These are phyloP conservation scores for Orbilia oligospora DNA, from an alignment of 2,329 filamentous ascomycete species.

Conservation along the genomic window DNA sequence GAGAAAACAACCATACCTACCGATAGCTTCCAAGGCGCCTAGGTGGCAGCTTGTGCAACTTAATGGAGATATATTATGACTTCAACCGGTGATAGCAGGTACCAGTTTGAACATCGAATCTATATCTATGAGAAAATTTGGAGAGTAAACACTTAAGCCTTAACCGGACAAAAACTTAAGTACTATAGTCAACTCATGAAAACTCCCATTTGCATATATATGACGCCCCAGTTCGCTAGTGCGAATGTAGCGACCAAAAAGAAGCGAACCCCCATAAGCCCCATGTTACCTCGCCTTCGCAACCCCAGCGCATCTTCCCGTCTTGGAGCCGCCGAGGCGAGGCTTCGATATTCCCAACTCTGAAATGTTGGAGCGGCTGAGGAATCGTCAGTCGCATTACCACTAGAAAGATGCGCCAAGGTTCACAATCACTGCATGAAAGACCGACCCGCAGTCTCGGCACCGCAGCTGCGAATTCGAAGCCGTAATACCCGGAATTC, in stretches of 20 bases:
- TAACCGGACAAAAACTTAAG: too few relatives aligned
- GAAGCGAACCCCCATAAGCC: too few relatives aligned
- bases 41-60: not conserved
- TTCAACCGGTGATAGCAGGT: not conserved
- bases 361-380: constrained; percentile 28
- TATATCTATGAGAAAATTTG: too few relatives aligned
- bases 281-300: not conserved
- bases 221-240: too few relatives aligned
- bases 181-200: too few relatives aligned
- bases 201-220: too few relatives aligned
- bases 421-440: not conserved
- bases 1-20: not conserved
- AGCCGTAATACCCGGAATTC: constrained; percentile 6
- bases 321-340: not conserved
- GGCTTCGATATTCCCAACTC: constrained; percentile 28
- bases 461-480: constrained; percentile 1
- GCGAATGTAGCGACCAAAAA: too few relatives aligned
- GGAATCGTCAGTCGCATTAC: too few relatives aligned
- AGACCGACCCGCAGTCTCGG: constrained; percentile 10
- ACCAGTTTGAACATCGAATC: too few relatives aligned
- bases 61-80: not conserved
- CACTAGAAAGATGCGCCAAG: constrained; percentile 31
- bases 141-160: too few relatives aligned
- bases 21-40: not conserved
- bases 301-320: not conserved